Conservation (phyloP, 352 stramenopile species). For the Pythium aristosporum region DNA sequence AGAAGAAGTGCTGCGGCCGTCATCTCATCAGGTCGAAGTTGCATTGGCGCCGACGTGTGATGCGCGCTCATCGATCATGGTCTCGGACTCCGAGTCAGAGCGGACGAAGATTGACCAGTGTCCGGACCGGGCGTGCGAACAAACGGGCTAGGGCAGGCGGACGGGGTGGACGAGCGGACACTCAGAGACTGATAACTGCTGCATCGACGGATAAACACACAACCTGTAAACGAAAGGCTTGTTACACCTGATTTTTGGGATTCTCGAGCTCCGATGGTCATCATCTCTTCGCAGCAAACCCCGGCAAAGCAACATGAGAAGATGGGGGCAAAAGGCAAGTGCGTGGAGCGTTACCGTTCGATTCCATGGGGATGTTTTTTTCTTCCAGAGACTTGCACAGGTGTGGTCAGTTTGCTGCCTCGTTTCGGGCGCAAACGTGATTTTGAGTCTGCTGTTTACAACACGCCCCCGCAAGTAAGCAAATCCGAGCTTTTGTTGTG, state of each 20-base stretch:
- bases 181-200: background rate
- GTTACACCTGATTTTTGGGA: background rate
- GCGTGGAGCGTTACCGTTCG: no score
- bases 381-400: no score
- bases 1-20: no score
- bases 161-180: background rate
- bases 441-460: no score
- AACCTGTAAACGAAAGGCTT: background rate
- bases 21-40: no score
- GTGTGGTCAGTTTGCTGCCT: no score
- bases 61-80: constrained; percentile 11
- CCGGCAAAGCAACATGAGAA: no score
- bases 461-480: no score
- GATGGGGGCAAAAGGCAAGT: background rate
- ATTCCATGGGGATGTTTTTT: no score
- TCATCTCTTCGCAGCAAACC: background rate
- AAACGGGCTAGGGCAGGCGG: constrained; percentile 14
- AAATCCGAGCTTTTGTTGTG: background rate
- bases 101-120: background rate
- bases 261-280: no score
- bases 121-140: background rate
- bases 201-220: constrained; percentile 1
- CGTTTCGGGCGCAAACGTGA: no score
- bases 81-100: background rate
- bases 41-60: constrained; percentile 16